Evolutionary conservation across 352 stramenopile species (phyloP), one percentile per base, ranked within the genome.

Genomic region (Thraustotheca clavata): DNA sequence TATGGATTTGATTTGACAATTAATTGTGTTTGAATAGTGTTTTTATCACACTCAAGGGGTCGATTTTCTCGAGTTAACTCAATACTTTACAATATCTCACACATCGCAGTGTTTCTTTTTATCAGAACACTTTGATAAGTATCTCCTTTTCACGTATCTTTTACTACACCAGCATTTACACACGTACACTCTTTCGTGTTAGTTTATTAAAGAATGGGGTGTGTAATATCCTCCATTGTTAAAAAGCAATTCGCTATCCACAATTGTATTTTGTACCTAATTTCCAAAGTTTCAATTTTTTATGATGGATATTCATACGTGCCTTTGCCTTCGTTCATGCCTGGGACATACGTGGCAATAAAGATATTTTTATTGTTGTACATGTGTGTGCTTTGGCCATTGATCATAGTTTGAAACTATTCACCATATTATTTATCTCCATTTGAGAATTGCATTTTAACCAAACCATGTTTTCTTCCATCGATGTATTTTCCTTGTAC

Each of bases 331-430:
- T 76, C 72, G 48, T 91, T 94, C 59, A 95, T 88, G 49, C 87
- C 87, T 36, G 57, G 65, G 16, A 82, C 79, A 52, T 90, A 97
- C 14, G 68, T 79, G 38, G 89, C 90, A 29, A 79, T 94, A 68
- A 93, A 97, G 62, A 96, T 96, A 65, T 97, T 89, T 35, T 81
- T 83, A 49, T 93, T 96, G 52, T 87, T 87, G 59, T 97, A 97
- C 66, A 88, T 79, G 72, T 84, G 94, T 40, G 91, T 96, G 2
- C 91, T 90, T 43, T 97, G 83, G 14, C 91, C 91, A 41, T 95
- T 73, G 75, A 95, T 94, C 59, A 76, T 78, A 66, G 90, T 76
- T 26, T 79, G 67, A 66, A 83, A 79, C 88, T 87, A 97, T 62
- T 95, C 80, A 47, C 90, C 90, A 49, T 94, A 84, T 60, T 95